These are phyloP conservation scores for Daldinia sp. DNA, from an alignment of 2,329 filamentous ascomycete genomes.

Conservation along the genomic window DNA sequence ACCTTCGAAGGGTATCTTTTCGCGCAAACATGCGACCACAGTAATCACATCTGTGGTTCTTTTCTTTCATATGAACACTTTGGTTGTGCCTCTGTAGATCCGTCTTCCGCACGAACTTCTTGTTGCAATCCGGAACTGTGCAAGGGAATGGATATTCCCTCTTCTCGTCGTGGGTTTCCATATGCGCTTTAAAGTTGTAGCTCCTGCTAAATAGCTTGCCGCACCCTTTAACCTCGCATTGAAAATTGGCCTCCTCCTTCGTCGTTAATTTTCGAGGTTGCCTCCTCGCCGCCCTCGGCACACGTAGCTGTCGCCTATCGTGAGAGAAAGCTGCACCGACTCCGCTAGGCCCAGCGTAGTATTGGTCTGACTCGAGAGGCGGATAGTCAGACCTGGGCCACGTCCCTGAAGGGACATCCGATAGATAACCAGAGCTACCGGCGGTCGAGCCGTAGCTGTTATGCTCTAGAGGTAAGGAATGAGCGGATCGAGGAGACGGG, in stretches of 20 bases:
- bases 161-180: slow-evolving; percentile 82
- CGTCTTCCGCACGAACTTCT: slow-evolving; percentile 83
- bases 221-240: slow-evolving; percentile 74
- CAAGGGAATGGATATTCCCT: slow-evolving; percentile 77
- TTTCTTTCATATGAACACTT: slow-evolving; percentile 77
- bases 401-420: slow-evolving; percentile 48
- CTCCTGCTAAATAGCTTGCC: slow-evolving; percentile 81
- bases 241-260: slow-evolving; percentile 74
- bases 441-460: slow-evolving; percentile 42
- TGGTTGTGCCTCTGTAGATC: slow-evolving; percentile 72
- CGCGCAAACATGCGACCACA: slow-evolving; percentile 78
- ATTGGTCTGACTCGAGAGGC: slow-evolving; percentile 47
- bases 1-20: slow-evolving; percentile 85
- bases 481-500: slow-evolving; percentile 51
- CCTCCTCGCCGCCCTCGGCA: slow-evolving; percentile 47
- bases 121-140: slow-evolving; percentile 69
- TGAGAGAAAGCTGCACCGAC: slow-evolving; percentile 40
- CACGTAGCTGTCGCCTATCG: slow-evolving; percentile 44
- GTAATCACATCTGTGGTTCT: slow-evolving; percentile 73
- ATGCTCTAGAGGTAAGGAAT: slow-evolving; percentile 46
- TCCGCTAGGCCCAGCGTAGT: slow-evolving; percentile 42
- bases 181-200: slow-evolving; percentile 88
- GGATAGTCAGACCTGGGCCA: slow-evolving; percentile 54
- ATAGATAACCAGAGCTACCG: slow-evolving; percentile 50
- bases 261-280: slow-evolving; percentile 64